These are phyloP conservation scores for Pseudogymnoascus sp. DNA, from an alignment of 2,329 filamentous ascomycete species.

Conservation along the genomic window DNA sequence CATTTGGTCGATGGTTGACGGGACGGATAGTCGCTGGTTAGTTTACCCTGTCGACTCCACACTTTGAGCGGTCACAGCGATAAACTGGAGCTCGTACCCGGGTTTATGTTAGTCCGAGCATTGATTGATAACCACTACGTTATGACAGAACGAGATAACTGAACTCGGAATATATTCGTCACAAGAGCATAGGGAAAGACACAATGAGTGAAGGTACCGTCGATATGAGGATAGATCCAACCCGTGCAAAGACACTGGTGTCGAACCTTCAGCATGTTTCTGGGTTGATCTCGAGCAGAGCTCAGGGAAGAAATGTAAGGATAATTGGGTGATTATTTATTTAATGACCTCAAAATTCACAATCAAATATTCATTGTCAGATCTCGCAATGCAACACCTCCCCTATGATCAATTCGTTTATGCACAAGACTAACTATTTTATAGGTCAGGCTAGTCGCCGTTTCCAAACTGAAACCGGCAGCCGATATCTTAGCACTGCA, in stretches of 20 bases:
- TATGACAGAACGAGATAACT: background rate
- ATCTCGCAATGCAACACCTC: background rate
- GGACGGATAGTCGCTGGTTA: constrained; percentile 10
- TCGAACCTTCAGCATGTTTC: constrained; percentile 57
- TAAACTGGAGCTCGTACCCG: constrained; percentile 5
- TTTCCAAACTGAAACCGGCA: constrained; percentile 92
- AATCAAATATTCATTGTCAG: background rate
- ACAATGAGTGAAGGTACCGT: constrained; percentile 8
- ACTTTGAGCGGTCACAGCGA: background rate
- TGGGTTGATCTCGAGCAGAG: constrained; percentile 49
- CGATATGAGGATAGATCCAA: constrained; percentile 54
- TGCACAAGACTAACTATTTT: constrained; percentile 20
- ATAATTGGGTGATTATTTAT: constrained; percentile 18
- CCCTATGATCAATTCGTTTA: background rate
- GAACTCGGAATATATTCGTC: background rate
- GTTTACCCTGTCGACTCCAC: constrained; percentile 10
- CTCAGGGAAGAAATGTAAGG: constrained; percentile 50
- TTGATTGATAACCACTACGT: background rate
- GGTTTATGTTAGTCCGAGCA: constrained; percentile 3
- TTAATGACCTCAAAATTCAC: constrained; percentile 1
- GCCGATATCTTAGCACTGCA: constrained; percentile 85
- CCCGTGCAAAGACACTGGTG: constrained; percentile 56
- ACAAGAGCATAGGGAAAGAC: background rate
- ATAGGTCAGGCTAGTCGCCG: constrained; percentile 80
- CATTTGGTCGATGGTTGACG: constrained; percentile 9